Conservation (phyloP, 169 alveolate species). For the Plasmodium ovale region DNA sequence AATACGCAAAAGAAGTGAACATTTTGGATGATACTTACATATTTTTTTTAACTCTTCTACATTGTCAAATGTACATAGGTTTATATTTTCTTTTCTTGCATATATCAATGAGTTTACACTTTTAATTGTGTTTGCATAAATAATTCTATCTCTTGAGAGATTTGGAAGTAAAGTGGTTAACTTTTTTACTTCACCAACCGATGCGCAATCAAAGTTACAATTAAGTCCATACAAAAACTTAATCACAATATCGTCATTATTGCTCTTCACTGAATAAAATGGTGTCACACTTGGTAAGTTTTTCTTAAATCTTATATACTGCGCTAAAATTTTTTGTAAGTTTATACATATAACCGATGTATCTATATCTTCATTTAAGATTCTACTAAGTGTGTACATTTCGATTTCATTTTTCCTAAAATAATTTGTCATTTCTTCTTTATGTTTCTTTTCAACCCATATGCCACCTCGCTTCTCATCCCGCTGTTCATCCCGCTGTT, state of each 20-base stretch:
- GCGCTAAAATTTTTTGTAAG: constrained; percentile 37
- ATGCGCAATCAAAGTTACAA: constrained; percentile 74
- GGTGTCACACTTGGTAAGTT: constrained; percentile 71
- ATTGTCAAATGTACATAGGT: constrained; percentile 73
- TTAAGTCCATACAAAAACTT: constrained; percentile 68
- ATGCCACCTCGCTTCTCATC: neutral
- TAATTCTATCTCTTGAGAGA: constrained; percentile 32
- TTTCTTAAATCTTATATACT: constrained; percentile 65
- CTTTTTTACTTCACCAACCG: constrained; percentile 53
- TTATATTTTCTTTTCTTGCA: constrained; percentile 57
- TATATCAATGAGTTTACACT: constrained; percentile 33
- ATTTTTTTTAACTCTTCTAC: constrained; percentile 66
- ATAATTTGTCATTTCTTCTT: constrained; percentile 36
- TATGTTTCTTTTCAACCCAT: constrained; percentile 11
- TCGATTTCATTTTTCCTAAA: constrained; percentile 22
- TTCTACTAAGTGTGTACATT: constrained; percentile 8
- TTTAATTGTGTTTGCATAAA: constrained; percentile 70
- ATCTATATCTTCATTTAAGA: constrained; percentile 51
- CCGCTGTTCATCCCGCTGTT: no score
- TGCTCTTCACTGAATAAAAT: constrained; percentile 55
- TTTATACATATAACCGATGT: constrained; percentile 65
- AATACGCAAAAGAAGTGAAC: constrained; percentile 64
- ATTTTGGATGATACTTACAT: constrained; percentile 49
- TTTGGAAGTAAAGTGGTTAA: constrained; percentile 16
- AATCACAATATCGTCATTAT: constrained; percentile 47